Percentiles rank a stretch among this genome's conserved stretches.
These are phyloP conservation scores for Macrophomina phaseolina DNA, from an alignment of 2,329 filamentous ascomycete species.

Conservation along the genomic window DNA sequence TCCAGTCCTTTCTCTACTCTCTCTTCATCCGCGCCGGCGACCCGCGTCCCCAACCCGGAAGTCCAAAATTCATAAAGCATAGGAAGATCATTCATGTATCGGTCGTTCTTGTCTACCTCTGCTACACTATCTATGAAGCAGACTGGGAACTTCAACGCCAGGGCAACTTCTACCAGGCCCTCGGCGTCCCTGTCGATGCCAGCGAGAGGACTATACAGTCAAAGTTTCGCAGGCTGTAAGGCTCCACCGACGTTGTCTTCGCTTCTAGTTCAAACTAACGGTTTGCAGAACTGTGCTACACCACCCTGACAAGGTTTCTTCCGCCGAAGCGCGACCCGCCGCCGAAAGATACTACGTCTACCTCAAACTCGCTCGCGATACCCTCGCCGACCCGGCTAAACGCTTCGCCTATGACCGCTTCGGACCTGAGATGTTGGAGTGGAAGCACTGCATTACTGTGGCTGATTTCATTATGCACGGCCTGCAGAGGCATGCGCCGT, in stretches of 20 bases:
- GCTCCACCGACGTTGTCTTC: neutral
- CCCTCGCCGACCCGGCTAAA: constrained; percentile 74
- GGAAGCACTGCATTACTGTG: constrained; percentile 70
- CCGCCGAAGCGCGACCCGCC: constrained; percentile 44
- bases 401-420: constrained; percentile 91
- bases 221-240: constrained; percentile 74
- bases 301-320: constrained; percentile 82
- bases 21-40: constrained; percentile 89
- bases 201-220: constrained; percentile 80
- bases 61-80: constrained; percentile 72
- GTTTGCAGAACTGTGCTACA: constrained; percentile 56
- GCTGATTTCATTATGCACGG: constrained; percentile 76
- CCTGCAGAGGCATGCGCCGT: constrained; percentile 63
- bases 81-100: constrained; percentile 81
- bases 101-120: constrained; percentile 82
- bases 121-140: constrained; percentile 92
- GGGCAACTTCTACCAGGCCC: constrained; percentile 79
- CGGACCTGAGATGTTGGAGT: constrained; percentile 72
- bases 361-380: constrained; percentile 83
- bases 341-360: constrained; percentile 72
- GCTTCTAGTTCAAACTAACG: neutral
- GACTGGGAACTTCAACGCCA: constrained; percentile 76
- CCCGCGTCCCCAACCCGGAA: constrained; percentile 72
- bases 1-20: constrained; percentile 84
- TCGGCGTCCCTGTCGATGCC: constrained; percentile 72